Evolutionary conservation across 208 protist genomes (phyloP).

Genomic region (Vickermania ingenoplastis): DNA sequence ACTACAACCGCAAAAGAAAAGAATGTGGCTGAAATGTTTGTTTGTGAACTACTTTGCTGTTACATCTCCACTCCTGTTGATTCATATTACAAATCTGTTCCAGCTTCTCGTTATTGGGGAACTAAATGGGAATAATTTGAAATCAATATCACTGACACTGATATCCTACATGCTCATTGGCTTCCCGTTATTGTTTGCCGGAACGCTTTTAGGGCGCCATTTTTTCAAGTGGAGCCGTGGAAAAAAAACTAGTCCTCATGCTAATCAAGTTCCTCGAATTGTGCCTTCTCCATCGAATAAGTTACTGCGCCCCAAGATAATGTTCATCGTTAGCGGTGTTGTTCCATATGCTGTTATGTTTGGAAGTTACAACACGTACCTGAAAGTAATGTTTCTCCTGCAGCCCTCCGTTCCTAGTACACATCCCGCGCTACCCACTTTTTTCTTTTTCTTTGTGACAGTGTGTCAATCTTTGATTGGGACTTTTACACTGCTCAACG

Average conservation of each 20-base stretch:
- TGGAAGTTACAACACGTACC: conserved; percentile 6
- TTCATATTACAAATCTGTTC: neutral
- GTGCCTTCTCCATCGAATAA: conserved; percentile 80
- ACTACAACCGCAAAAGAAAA: neutral
- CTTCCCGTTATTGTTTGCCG: conserved; percentile 81
- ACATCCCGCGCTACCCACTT: no score
- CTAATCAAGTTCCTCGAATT: conserved; percentile 88
- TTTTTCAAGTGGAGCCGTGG: conserved; percentile 15
- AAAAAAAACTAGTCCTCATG: conserved; percentile 47
- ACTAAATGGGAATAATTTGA: neutral
- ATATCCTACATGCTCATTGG: conserved; percentile 33
- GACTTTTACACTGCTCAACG: conserved; percentile 91
- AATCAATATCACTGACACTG: neutral
- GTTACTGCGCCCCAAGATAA: conserved; percentile 10
- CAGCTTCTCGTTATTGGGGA: neutral
- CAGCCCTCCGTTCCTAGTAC: conserved; percentile 80
- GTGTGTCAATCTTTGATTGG: conserved; percentile 80
- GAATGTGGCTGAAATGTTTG: neutral
- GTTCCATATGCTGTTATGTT: conserved; percentile 94
- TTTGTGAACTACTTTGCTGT: neutral
- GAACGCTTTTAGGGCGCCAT: conserved; percentile 80
- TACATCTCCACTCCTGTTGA: neutral
- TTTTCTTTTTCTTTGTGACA: conserved; percentile 85
- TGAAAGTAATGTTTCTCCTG: conserved; percentile 48
- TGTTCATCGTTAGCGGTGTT: conserved; percentile 77